Base-by-base conservation (phyloP, 116 monocot genomes). In the Dioscorea cayenensis region DNA sequence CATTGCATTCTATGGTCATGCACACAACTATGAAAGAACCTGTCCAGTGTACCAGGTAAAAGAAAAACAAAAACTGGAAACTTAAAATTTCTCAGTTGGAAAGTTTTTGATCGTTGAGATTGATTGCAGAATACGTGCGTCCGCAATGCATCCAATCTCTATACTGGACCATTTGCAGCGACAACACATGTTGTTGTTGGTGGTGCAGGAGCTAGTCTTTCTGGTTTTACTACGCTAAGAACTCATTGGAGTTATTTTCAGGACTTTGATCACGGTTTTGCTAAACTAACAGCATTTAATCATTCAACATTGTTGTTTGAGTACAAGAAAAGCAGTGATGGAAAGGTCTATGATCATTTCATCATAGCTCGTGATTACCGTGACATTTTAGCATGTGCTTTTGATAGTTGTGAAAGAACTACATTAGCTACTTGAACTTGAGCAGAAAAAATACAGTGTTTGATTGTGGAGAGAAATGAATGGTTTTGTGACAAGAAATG, bases 121-220 rank as follows among this genome's bases (percentile, higher is more conserved):
- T 37, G 65, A 5, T 51, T 73, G 22, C 85, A 89, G 89, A 81
- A 78, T 37, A 49, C 16, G n/a, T 85, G 89, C 16, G 18, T 81
- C 49, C 74, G 63, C 12, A 78, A 89, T 36, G 89, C 67, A 23
- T 89, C 89, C 11, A 61, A 76, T 20, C 78, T 80, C 72, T 99
- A 91, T 70, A 69, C 14, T 2, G 94, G 99, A 43, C 66, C 83
- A 3, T 82, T 99, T 55, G 48, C 59, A 23, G 99, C 87, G 49
- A 99, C 94, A 12, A 99, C 89, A 35, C 99, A 99, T 70, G 68
- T 99, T 18, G 99, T 99, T 2, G 99, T 82, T 2, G 99, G 99
- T 21, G 91, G 91, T 8, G 99, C 79, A 6, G 94, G 99, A 51
- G 83, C 89, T 1, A 81, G 74, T 71, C 86, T 94, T 51, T 72